Evolutionary conservation across 495 filamentous ascomycete species (phyloP), one percentile per base, ranked within the genome.

Genomic region (Penicillium longicatenatum): DNA sequence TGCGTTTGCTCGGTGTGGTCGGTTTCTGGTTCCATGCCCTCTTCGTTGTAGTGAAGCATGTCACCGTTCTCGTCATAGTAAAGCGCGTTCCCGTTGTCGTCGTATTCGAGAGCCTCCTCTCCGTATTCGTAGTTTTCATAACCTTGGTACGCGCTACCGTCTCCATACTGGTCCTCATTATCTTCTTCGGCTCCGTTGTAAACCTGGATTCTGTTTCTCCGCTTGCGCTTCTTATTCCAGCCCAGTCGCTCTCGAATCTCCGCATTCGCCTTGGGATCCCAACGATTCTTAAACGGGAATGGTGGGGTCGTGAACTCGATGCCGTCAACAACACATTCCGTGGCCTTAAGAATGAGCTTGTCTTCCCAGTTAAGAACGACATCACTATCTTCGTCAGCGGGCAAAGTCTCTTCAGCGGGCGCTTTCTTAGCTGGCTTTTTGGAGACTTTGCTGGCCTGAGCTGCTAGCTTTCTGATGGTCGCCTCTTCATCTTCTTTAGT

Each of bases 261-360:
- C 19, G 73, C 71, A 62, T 85, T 76, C 55, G 93, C 89, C 52
- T 90, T 86, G 4, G 81, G 76, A 71, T 97, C 90, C 92, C 92
- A 97, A 51, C 89, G 85, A 69, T 96, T 91, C 12, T 86, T 75
- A 61, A 98, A 98, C 0, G 94, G 94, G 66, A 96, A 98, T 3
- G 90, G 89, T 0, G 94, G 93, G 20, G 86, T 80, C 54, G 83
- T 91, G 31, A 97, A 77, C 54, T 84, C 74, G 48, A 92, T 75
- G n/a, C 84, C 85, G 21, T 92, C 85, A 49, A 86, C 73, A 58
- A 87, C 82, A 69, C 94, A 97, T 68, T 98, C 94, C 11, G 92
- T 87, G 45, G 92, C 93, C 48, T 77, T 78, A 29, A 90, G 68
- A 41, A 75, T 81, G 35, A 97, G 86, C 66, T 86, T 93, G 9